These are phyloP conservation scores for Neurospora pannonica DNA, from an alignment of 495 filamentous ascomycete genomes.

Conservation along the genomic window DNA sequence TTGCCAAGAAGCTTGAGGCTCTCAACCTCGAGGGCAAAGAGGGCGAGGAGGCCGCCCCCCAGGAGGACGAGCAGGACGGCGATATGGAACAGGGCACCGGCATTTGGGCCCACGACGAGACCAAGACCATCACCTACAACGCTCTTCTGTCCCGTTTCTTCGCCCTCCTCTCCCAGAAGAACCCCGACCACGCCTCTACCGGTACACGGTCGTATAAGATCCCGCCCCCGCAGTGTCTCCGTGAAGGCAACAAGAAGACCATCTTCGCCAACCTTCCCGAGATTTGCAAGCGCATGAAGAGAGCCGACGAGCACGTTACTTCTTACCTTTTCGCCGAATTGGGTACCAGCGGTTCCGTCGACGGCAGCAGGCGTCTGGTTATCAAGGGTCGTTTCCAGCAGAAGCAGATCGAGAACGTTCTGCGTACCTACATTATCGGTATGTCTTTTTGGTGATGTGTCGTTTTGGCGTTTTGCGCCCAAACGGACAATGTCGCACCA, in stretches of 20 bases:
- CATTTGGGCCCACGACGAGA: slow-evolving; percentile 79
- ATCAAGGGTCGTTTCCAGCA: slow-evolving; percentile 99
- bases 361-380: slow-evolving; percentile 84
- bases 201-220: slow-evolving; percentile 96
- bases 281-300: slow-evolving; percentile 73
- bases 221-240: slow-evolving; percentile 94
- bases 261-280: slow-evolving; percentile 88
- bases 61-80: slow-evolving; percentile 44
- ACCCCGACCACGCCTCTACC: slow-evolving; percentile 83
- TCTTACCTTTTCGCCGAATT: slow-evolving; percentile 96
- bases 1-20: slow-evolving; percentile 50
- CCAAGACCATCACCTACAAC: slow-evolving; percentile 68
- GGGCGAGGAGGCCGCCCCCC: slow-evolving; percentile 35
- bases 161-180: slow-evolving; percentile 78
- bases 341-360: slow-evolving; percentile 89
- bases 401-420: slow-evolving; percentile 93
- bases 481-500: background rate
- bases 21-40: slow-evolving; percentile 74
- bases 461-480: background rate
- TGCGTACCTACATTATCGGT: slow-evolving; percentile 79
- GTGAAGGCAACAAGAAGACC: slow-evolving; percentile 99
- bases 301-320: slow-evolving; percentile 92
- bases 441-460: slow-evolving; percentile 24
- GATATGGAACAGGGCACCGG: slow-evolving; percentile 87
- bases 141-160: slow-evolving; percentile 85